Conservation (phyloP, 768 basidiomycete species). For the Russula brevipes region DNA sequence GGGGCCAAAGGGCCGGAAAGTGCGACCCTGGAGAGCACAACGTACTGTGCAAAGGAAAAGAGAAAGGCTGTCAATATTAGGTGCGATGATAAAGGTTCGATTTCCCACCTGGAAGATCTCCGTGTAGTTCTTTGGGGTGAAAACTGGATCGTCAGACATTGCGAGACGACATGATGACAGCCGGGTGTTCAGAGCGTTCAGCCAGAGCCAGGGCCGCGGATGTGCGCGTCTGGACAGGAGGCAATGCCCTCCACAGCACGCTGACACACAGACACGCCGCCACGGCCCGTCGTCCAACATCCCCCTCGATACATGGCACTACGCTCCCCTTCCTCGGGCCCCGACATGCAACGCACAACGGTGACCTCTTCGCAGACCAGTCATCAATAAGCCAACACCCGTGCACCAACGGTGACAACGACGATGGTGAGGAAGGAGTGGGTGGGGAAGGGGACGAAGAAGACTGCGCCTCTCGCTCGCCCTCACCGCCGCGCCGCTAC, state of each 20-base stretch:
- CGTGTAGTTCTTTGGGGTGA: slow-evolving; percentile 30
- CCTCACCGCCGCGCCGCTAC: slow-evolving; percentile 37
- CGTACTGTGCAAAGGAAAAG: slow-evolving; percentile 20
- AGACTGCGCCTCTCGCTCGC: background rate
- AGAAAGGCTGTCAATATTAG: background rate
- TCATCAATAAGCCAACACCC: slow-evolving; percentile 1
- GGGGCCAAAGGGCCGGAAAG: background rate
- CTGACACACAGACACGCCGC: no score
- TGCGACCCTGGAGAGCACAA: background rate
- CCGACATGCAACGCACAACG: background rate
- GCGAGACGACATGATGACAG: no score
- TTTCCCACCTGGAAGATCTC: slow-evolving; percentile 31
- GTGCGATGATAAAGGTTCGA: background rate
- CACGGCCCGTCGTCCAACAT: background rate
- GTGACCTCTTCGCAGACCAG: slow-evolving; percentile 3
- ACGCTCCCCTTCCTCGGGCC: background rate
- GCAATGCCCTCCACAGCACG: slow-evolving; percentile 1
- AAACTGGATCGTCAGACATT: slow-evolving; percentile 11
- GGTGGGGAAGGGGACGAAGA: background rate
- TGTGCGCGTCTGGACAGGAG: no score
- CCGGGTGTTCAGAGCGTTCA: no score
- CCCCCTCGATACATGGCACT: slow-evolving; percentile 13
- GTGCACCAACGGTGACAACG: background rate
- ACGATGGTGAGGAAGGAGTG: background rate
- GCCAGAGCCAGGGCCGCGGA: background rate